Base-by-base conservation (phyloP, 805 yeast species). In the Jamesozyma hellenica region DNA sequence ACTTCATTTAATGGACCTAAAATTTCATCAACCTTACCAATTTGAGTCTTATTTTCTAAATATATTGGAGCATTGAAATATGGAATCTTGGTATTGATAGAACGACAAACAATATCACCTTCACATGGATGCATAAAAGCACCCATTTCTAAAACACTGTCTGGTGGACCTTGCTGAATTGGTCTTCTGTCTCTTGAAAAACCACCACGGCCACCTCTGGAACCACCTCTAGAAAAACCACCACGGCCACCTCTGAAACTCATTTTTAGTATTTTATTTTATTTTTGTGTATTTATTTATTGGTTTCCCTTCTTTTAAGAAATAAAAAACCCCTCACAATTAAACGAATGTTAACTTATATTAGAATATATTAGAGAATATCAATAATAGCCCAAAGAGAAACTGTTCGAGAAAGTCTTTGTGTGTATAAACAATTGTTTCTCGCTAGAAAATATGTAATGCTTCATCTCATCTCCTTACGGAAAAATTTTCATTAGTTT, bases 1-100 rank as follows among this genome's bases (percentile, higher is more conserved):
- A 92, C 96, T 67, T 92, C 98, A 61, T 92, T 92, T 61, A 92
- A 68, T 35, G 98, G 97, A 38, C 99, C 99, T 51, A 92, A 74
- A 47, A 92, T 92, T 71, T 92, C 99, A 63, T 92, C 99, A 43
- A 92, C 95, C 65, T 92, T 92, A 55, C 99, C 99, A 35, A 92
- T 79, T 60, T 82, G 92, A 19, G 95, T 82, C 66, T 92, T 92
- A 73, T 92, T 90, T 63, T 92, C 97, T 52, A 92, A 74, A 64
- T 82, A 92, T 55, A 92, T 88, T 61, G 98, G 98, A 21, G 99
- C 99, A 67, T 92, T 92, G 75, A 92, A 92, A 65, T 90, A 92
- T 56, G 99, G 98, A 52, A 92, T 72, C 70, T 90, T 90, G 42
- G 86, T 78, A 63, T 92, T 92, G 56, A 84, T 83, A 36, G 96